Evolutionary conservation across 2,329 filamentous ascomycete genomes (phyloP).

Genomic region (Fusarium irregulare): DNA sequence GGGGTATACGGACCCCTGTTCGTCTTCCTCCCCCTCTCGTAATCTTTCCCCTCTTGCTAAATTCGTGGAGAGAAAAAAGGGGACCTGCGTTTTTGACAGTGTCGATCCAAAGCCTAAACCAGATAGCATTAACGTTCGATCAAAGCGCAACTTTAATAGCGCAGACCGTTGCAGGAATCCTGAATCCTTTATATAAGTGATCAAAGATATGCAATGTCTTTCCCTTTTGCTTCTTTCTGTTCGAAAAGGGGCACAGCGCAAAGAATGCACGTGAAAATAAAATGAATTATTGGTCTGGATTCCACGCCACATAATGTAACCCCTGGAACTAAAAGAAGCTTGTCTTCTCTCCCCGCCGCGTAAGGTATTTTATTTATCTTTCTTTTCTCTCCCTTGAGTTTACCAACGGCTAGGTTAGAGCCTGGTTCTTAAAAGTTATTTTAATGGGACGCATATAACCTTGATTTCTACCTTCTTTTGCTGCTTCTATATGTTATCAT

Average conservation of each 20-base stretch:
- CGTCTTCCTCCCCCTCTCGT: too few relatives aligned
- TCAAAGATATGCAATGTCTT: not conserved
- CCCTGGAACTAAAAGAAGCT: slow-evolving; percentile 15
- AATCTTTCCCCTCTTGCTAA: not conserved
- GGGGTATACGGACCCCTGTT: not conserved
- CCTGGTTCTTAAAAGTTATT: not conserved
- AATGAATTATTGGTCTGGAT: slow-evolving; percentile 12
- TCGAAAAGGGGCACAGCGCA: slow-evolving; percentile 13
- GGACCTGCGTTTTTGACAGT: not conserved
- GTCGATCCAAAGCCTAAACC: not conserved
- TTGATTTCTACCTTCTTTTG: not conserved
- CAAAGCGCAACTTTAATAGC: not conserved
- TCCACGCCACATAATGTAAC: slow-evolving; percentile 15
- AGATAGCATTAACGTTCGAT: not conserved
- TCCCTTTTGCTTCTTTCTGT: too few relatives aligned
- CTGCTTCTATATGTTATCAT: not conserved
- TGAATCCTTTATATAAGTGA: not conserved
- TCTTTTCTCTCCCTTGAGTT: slow-evolving; percentile 3
- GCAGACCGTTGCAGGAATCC: not conserved
- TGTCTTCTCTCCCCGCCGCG: not conserved
- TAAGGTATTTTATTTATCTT: slow-evolving; percentile 7
- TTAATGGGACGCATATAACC: not conserved
- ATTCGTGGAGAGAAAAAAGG: not conserved
- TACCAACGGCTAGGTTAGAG: not conserved
- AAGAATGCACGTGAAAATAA: slow-evolving; percentile 2